Conservation (phyloP, 1,139 yeast genomes). For the Candida gigantensis region DNA sequence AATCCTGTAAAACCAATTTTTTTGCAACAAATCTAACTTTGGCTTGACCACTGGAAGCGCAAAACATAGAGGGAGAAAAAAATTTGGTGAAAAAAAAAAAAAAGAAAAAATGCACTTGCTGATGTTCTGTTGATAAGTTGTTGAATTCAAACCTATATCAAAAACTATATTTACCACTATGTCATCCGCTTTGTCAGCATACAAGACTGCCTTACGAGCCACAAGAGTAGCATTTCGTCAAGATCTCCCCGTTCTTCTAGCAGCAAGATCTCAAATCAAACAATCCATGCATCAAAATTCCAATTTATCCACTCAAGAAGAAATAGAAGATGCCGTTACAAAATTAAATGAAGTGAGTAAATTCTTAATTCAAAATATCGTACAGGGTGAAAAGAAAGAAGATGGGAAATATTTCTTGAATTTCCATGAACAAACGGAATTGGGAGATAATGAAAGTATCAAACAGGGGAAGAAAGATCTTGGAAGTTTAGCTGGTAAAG, state of each 20-base stretch:
- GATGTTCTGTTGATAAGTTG: background rate
- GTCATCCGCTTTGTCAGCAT: slow-evolving; percentile 50
- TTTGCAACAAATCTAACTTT: no score
- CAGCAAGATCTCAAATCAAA: slow-evolving; percentile 68
- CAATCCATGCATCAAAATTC: slow-evolving; percentile 51
- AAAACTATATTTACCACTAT: background rate
- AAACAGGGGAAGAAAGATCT: slow-evolving; percentile 35
- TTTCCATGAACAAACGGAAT: slow-evolving; percentile 79
- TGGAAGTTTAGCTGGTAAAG: slow-evolving; percentile 47
- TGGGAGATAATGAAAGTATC: slow-evolving; percentile 79
- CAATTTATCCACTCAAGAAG: slow-evolving; percentile 28
- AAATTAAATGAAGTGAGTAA: slow-evolving; percentile 69
- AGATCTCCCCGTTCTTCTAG: slow-evolving; percentile 53
- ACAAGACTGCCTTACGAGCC: slow-evolving; percentile 71
- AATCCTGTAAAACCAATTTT: no score
- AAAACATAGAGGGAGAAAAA: no score
- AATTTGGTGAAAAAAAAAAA: slow-evolving; percentile 1
- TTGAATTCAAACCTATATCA: background rate
- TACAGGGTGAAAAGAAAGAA: slow-evolving; percentile 69
- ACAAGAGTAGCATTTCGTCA: slow-evolving; percentile 64
- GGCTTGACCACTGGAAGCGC: no score
- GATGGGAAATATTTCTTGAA: slow-evolving; percentile 55
- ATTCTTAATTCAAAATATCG: slow-evolving; percentile 71
- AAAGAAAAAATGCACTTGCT: background rate
- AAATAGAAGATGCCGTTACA: slow-evolving; percentile 53